Percentiles rank a stretch among this genome's conserved stretches.
Evolutionary conservation across 2,329 filamentous ascomycete species (phyloP).

Genomic region (Geosmithia flava): DNA sequence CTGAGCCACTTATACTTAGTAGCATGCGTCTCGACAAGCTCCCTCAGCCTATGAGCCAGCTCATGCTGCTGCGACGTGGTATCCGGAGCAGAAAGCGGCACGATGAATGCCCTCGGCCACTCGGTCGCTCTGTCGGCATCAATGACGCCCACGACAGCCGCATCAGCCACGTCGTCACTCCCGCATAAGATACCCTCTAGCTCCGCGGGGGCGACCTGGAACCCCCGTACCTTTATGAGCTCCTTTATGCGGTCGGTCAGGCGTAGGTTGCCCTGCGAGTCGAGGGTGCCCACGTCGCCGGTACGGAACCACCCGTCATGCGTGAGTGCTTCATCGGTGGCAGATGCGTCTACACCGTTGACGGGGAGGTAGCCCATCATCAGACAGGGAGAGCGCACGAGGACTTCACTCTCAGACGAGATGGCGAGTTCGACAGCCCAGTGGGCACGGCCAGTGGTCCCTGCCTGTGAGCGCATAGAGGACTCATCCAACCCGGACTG

Average conservation of each 20-base stretch:
- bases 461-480: conserved; percentile 31
- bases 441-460: conserved; percentile 54
- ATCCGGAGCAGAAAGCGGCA: conserved; percentile 15
- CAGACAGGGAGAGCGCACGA: conserved; percentile 49
- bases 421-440: conserved; percentile 53
- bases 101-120: conserved; percentile 50
- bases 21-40: conserved; percentile 45
- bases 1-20: conserved; percentile 55
- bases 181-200: conserved; percentile 23
- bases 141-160: conserved; percentile 49
- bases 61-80: conserved; percentile 18
- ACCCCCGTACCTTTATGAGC: conserved; percentile 48
- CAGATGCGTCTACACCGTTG: conserved; percentile 27
- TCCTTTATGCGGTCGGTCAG: conserved; percentile 65
- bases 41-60: conserved; percentile 40
- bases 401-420: conserved; percentile 52
- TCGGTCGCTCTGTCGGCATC: conserved; percentile 46
- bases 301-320: conserved; percentile 58
- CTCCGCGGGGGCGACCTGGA: conserved; percentile 47
- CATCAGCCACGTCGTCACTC: conserved; percentile 41
- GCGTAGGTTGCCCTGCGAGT: conserved; percentile 41
- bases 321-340: conserved; percentile 23
- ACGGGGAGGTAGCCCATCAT: conserved; percentile 59
- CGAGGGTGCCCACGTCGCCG: conserved; percentile 54
- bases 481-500: conserved; percentile 41